Evolutionary conservation across 768 basidiomycete genomes (phyloP).

Genomic region (Lenzites betulinus): DNA sequence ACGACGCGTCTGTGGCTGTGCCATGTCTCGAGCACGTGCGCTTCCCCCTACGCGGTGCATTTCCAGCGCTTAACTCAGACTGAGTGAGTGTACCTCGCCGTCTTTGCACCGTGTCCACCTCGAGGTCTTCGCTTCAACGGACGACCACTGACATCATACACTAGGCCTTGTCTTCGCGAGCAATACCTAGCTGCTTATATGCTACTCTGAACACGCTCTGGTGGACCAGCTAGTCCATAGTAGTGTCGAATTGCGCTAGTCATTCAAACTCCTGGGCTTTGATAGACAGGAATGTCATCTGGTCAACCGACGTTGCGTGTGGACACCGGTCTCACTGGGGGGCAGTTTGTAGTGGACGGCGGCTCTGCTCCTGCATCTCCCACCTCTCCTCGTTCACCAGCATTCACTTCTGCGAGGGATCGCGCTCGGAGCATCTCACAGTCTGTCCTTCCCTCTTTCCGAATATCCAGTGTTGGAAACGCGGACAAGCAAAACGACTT

Average conservation of each 20-base stretch:
- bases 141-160: no score
- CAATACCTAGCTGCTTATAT: no score
- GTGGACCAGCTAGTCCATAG: no score
- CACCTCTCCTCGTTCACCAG: constrained; percentile 14
- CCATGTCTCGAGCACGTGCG: neutral
- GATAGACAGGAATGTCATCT: neutral
- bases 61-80: neutral
- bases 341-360: neutral
- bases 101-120: neutral
- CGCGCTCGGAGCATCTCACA: constrained; percentile 32
- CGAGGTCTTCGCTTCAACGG: no score
- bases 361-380: constrained; percentile 3
- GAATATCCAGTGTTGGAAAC: constrained; percentile 31
- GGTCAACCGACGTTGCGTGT: constrained; percentile 21
- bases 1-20: constrained; percentile 20
- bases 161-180: no score
- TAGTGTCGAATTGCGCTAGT: neutral
- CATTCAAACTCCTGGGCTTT: no score
- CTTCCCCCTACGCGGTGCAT: neutral
- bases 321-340: constrained; percentile 18
- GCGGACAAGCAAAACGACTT: constrained; percentile 26
- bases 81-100: neutral
- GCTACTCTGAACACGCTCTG: no score
- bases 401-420: constrained; percentile 16
- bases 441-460: constrained; percentile 30